Percentiles rank a stretch among this genome's conserved stretches.
phyloP scores from a whole-genome alignment of 768 basidiomycete genomes.

The Leccinellum albellum region DNA sequence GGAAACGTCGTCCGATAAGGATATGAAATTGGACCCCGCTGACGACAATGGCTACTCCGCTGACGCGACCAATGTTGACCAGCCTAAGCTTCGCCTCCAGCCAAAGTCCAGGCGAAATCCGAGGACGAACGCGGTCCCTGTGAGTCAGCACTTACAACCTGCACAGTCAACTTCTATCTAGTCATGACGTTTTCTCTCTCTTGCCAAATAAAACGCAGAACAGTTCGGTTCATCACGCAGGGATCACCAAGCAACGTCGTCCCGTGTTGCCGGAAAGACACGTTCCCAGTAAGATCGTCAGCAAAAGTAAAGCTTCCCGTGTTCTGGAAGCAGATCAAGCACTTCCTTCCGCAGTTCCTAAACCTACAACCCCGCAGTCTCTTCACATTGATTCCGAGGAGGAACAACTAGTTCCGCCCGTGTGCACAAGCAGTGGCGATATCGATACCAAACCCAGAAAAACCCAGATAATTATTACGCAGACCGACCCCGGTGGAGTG shows the following conservation, averaged over 20 bases:
- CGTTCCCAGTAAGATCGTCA: conserved; percentile 16
- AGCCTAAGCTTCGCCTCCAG: conserved; percentile 4
- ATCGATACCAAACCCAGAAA: conserved; percentile 25
- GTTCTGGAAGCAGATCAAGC: conserved; percentile 10
- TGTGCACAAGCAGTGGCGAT: conserved; percentile 23
- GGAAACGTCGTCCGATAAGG: background rate
- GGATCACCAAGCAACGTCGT: conserved; percentile 15
- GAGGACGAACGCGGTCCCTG: conserved; percentile 22
- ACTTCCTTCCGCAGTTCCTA: conserved; percentile 7
- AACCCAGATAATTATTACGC: conserved; percentile 6
- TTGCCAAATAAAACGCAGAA: conserved; percentile 14
- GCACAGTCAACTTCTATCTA: conserved; percentile 6
- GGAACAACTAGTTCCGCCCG: conserved; percentile 16
- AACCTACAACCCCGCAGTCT: conserved; percentile 12
- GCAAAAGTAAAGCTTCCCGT: conserved; percentile 10
- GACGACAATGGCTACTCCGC: background rate
- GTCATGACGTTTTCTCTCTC: conserved; percentile 8
- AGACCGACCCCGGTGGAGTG: conserved; percentile 31
- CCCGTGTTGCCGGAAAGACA: conserved; percentile 12
- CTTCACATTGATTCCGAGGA: conserved; percentile 11
- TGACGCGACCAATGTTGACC: background rate
- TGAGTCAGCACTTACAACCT: conserved; percentile 19
- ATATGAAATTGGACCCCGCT: background rate
- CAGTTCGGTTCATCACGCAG: conserved; percentile 7
- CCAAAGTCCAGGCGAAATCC: conserved; percentile 23